Conservation (phyloP, 208 protist genomes). For the Wallacemonas sp. region DNA sequence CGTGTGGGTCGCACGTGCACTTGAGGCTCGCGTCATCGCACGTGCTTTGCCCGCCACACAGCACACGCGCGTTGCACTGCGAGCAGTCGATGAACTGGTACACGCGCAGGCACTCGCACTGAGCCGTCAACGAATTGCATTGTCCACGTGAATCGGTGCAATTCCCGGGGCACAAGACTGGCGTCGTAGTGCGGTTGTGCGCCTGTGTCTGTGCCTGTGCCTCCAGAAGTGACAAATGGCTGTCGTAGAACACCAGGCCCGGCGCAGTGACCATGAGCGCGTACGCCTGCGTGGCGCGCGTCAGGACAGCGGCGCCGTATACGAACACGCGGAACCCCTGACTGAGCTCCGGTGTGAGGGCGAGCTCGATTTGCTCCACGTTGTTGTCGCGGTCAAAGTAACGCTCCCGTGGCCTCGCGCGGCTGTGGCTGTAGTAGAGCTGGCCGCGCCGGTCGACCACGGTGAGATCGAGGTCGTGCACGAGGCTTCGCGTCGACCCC, state of each 20-base stretch:
- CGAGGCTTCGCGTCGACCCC: constrained; percentile 52
- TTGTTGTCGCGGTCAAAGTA: constrained; percentile 49
- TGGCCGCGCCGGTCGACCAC: constrained; percentile 51
- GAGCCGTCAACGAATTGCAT: constrained; percentile 41
- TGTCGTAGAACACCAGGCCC: constrained; percentile 28
- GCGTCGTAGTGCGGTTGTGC: not conserved
- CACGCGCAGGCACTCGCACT: constrained; percentile 45
- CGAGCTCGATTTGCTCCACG: constrained; percentile 59
- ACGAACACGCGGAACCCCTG: constrained; percentile 60
- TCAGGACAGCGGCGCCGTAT: constrained; percentile 43
- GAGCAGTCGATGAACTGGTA: constrained; percentile 72
- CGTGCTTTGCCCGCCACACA: constrained; percentile 70
- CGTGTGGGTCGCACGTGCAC: constrained; percentile 54
- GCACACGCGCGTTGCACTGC: constrained; percentile 50
- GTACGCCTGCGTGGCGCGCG: constrained; percentile 42
- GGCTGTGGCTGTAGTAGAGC: constrained; percentile 47
- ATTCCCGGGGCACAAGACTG: constrained; percentile 42
- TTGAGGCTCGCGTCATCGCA: constrained; percentile 36
- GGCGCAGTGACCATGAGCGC: constrained; percentile 66
- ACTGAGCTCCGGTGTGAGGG: constrained; percentile 16
- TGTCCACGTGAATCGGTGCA: constrained; percentile 46
- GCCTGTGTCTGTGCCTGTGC: not conserved
- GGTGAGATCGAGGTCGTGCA: constrained; percentile 86
- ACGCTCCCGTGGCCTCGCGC: constrained; percentile 5
- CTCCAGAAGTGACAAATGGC: constrained; percentile 14